phyloP scores from a whole-genome alignment of 2,329 filamentous ascomycete genomes.

The Dothiorella sarmentorum region DNA sequence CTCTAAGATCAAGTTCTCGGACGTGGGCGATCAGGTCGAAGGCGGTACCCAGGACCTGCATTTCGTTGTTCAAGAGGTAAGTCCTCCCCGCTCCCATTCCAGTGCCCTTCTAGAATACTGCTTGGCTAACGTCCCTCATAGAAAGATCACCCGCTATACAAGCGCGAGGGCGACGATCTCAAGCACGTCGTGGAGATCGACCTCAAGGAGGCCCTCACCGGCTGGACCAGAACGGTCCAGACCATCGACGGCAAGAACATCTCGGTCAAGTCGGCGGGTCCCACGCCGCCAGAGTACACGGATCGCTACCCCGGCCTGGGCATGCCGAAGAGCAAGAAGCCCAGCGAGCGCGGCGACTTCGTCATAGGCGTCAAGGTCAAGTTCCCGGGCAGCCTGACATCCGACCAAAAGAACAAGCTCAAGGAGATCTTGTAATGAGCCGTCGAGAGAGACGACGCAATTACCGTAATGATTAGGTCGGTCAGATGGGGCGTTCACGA shows the following conservation, averaged over 20 bases:
- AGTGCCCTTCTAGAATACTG: neutral
- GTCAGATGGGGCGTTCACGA: neutral
- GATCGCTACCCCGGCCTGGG: constrained; percentile 82
- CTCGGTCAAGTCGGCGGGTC: constrained; percentile 72
- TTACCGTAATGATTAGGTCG: neutral
- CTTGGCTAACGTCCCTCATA: constrained; percentile 39
- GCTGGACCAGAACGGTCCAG: constrained; percentile 85
- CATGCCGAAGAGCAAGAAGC: constrained; percentile 93
- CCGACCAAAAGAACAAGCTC: constrained; percentile 74
- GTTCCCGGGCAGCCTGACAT: constrained; percentile 76
- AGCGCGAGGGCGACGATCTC: constrained; percentile 84
- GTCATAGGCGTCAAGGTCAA: constrained; percentile 88
- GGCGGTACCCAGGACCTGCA: constrained; percentile 93
- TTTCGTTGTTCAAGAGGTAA: constrained; percentile 90
- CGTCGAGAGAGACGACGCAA: neutral
- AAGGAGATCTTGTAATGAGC: constrained; percentile 65
- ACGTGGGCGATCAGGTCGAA: constrained; percentile 96
- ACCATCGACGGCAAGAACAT: constrained; percentile 92
- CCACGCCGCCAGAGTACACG: constrained; percentile 78
- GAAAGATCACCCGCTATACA: constrained; percentile 84
- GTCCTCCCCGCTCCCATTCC: constrained; percentile 26
- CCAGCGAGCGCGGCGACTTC: constrained; percentile 78
- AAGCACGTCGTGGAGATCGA: constrained; percentile 73
- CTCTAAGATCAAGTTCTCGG: constrained; percentile 96
- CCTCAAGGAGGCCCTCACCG: constrained; percentile 90